Percentiles rank a stretch among this genome's conserved stretches.
Conservation (phyloP, 2,329 filamentous ascomycete species). For the Stenocarpella maydis region DNA sequence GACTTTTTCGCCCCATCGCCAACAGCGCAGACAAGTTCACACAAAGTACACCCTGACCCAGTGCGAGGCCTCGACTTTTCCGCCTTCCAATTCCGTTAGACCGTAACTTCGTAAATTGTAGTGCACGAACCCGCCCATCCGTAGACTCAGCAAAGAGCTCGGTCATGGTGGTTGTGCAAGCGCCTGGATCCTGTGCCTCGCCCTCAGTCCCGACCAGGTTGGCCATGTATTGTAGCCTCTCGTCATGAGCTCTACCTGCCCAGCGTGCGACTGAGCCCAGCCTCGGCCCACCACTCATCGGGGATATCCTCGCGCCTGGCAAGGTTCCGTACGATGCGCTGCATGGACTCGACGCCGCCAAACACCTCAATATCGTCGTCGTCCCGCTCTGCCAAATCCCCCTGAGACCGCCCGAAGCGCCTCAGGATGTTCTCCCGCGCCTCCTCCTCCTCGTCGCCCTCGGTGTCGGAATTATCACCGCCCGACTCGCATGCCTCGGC, state of each 20-base stretch:
- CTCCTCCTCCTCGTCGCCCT: conserved; percentile 57
- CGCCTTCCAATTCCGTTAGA: conserved; percentile 18
- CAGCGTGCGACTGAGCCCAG: conserved; percentile 69
- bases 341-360: conserved; percentile 63
- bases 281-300: conserved; percentile 82
- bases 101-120: conserved; percentile 27
- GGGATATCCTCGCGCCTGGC: conserved; percentile 78
- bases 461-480: conserved; percentile 64
- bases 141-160: conserved; percentile 22
- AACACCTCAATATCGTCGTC: conserved; percentile 41
- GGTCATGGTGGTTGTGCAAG: conserved; percentile 3
- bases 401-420: conserved; percentile 45
- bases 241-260: conserved; percentile 48
- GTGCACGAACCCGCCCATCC: conserved; percentile 8
- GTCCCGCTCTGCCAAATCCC: conserved; percentile 52
- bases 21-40: background rate
- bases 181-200: background rate
- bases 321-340: conserved; percentile 75
- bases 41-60: conserved; percentile 2
- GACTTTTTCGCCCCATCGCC: background rate
- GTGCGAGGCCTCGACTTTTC: too few species aligned
- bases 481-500: conserved; percentile 60
- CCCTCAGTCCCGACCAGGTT: background rate
- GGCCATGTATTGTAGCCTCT: background rate
- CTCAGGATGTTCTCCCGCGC: conserved; percentile 37